These are phyloP conservation scores for Diospyros lotus DNA, from an alignment of 148 eudicot species.

Conservation along the genomic window DNA sequence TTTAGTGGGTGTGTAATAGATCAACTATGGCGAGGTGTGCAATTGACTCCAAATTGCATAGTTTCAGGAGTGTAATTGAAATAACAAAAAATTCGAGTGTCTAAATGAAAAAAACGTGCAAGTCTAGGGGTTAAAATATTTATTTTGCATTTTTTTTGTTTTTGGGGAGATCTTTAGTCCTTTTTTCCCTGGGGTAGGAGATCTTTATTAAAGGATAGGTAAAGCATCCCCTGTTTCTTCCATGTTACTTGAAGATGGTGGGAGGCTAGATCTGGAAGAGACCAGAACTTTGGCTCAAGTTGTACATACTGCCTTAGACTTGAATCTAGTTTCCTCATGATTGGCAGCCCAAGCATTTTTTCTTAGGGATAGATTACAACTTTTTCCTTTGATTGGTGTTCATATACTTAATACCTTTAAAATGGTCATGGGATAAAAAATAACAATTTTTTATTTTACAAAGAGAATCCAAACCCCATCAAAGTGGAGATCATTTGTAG, in stretches of 20 bases:
- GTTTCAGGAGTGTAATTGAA: too few species aligned
- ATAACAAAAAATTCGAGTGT: too few species aligned
- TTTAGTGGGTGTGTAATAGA: too few species aligned
- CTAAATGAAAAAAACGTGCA: too few species aligned
- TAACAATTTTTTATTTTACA: not conserved
- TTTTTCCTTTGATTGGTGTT: too few species aligned
- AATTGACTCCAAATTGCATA: too few species aligned
- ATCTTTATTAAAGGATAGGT: not conserved
- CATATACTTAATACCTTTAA: too few species aligned
- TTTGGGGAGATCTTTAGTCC: not conserved
- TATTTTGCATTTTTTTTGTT: not conserved
- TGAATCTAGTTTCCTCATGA: conserved; percentile 1
- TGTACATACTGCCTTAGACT: not conserved
- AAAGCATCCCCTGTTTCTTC: not conserved
- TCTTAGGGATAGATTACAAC: not conserved
- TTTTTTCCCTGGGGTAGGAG: not conserved
- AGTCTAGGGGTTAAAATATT: too few species aligned
- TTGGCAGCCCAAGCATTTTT: not conserved
- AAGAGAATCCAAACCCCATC: not conserved
- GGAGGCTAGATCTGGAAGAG: not conserved
- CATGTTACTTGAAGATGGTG: not conserved
- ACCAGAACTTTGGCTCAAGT: not conserved
- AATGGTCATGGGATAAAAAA: not conserved
- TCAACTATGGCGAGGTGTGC: too few species aligned
- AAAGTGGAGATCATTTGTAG: not conserved